Conservation (phyloP, 805 yeast species). For the Candida incommunis region DNA sequence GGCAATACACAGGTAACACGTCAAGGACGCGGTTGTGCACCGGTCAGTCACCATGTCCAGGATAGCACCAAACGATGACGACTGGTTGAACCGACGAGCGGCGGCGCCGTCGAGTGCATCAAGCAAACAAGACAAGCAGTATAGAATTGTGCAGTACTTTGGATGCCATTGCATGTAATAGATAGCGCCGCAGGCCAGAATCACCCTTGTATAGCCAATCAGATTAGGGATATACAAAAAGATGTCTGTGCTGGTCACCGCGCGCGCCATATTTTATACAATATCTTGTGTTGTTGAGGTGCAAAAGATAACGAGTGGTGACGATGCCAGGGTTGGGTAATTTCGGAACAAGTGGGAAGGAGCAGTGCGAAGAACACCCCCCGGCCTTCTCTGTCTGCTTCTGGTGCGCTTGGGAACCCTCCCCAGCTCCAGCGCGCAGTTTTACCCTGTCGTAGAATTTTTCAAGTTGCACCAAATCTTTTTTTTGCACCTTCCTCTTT, state of each 20-base stretch:
- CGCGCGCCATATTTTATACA: conserved; percentile 5
- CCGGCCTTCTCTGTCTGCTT: neutral
- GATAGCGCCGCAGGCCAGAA: conserved; percentile 70
- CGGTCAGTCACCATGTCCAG: conserved; percentile 98
- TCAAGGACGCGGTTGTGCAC: conserved; percentile 88
- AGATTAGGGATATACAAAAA: conserved; percentile 78
- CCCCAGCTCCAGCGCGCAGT: conserved; percentile 5
- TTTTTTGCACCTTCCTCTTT: too few relatives aligned
- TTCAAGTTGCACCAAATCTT: too few relatives aligned
- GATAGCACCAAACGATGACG: conserved; percentile 89
- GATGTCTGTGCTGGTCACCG: conserved; percentile 36
- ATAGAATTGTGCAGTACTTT: conserved; percentile 55
- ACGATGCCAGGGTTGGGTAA: too few relatives aligned
- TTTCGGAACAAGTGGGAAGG: too few relatives aligned
- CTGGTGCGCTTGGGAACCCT: neutral
- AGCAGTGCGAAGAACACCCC: too few relatives aligned
- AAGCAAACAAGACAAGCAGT: conserved; percentile 76
- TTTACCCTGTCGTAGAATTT: too few relatives aligned
- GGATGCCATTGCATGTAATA: conserved; percentile 78
- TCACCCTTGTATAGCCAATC: conserved; percentile 78
- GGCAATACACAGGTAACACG: conserved; percentile 68
- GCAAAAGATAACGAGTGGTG: too few relatives aligned
- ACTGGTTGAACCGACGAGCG: conserved; percentile 79
- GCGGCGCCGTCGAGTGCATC: conserved; percentile 97
- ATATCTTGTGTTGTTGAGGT: too few relatives aligned